Percentiles rank a stretch among this genome's conserved stretches.
Evolutionary conservation across 2,329 filamentous ascomycete genomes (phyloP).

Genomic region (Penicillium nordicum): DNA sequence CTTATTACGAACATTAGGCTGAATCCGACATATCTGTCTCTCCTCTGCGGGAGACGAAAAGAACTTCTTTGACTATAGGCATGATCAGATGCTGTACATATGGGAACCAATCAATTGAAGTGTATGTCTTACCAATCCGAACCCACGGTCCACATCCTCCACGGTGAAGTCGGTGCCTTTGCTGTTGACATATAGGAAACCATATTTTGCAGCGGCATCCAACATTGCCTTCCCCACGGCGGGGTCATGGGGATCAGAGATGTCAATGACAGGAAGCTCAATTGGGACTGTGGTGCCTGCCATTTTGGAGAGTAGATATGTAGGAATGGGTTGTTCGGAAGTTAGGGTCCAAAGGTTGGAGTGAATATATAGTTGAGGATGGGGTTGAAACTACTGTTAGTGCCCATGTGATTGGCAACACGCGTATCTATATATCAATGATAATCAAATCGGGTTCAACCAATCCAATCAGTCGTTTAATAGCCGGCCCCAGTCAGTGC

Average conservation of each 20-base stretch:
- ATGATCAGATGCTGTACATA: constrained; percentile 2
- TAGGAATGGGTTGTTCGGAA: background rate
- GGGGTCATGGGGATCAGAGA: constrained; percentile 60
- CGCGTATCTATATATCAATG: constrained; percentile 13
- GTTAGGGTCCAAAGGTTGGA: background rate
- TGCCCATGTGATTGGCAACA: constrained; percentile 7
- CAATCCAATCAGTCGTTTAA: background rate
- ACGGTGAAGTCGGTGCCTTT: constrained; percentile 65
- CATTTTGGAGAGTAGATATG: constrained; percentile 18
- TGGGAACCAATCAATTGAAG: background rate
- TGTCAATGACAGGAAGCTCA: constrained; percentile 77
- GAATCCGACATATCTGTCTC: constrained; percentile 72
- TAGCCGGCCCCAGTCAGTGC: background rate
- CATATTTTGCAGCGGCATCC: constrained; percentile 74
- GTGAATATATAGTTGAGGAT: background rate
- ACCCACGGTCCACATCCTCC: constrained; percentile 65
- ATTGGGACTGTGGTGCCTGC: constrained; percentile 28
- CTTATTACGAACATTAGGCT: constrained; percentile 51
- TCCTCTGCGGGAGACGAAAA: constrained; percentile 68
- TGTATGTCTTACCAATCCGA: constrained; percentile 60
- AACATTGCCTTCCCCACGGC: constrained; percentile 67
- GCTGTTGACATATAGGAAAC: constrained; percentile 86
- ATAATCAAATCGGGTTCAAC: background rate
- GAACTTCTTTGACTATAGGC: constrained; percentile 62
- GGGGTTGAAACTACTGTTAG: background rate